Conservation (phyloP, 208 protist genomes). For the Acanthamoeba lenticulata region DNA sequence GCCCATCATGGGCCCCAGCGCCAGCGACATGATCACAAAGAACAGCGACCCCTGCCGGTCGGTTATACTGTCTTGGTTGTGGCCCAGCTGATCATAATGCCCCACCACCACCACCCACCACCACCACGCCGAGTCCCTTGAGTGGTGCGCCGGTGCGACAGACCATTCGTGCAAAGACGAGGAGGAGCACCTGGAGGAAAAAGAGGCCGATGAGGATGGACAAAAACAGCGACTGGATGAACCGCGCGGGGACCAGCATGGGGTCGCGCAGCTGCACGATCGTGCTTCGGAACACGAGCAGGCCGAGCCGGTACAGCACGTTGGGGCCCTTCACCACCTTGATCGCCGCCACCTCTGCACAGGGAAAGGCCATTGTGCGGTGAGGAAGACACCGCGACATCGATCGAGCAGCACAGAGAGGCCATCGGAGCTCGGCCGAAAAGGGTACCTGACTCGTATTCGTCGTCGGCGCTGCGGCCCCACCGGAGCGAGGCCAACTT, state of each 20-base stretch:
- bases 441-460: background rate
- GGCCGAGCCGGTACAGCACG: background rate
- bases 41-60: constrained; percentile 46
- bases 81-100: too few species aligned
- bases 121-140: too few species aligned
- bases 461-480: background rate
- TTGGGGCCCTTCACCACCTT: constrained; percentile 13
- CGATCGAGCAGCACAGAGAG: too few species aligned
- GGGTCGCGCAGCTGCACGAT: background rate
- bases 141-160: too few species aligned
- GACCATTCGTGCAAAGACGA: too few species aligned
- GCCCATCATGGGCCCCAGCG: constrained; percentile 52
- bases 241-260: background rate
- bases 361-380: too few species aligned
- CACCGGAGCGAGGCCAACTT: background rate
- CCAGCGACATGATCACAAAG: constrained; percentile 26
- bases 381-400: too few species aligned
- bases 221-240: background rate
- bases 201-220: constrained; percentile 13
- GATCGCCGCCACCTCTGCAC: background rate
- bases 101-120: too few species aligned
- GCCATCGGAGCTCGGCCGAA: too few species aligned
- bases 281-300: background rate
- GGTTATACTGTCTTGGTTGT: background rate
- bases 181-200: constrained; percentile 1